These are phyloP conservation scores for Linanthus parryae DNA, from an alignment of 148 eudicot genomes.

Conservation along the genomic window DNA sequence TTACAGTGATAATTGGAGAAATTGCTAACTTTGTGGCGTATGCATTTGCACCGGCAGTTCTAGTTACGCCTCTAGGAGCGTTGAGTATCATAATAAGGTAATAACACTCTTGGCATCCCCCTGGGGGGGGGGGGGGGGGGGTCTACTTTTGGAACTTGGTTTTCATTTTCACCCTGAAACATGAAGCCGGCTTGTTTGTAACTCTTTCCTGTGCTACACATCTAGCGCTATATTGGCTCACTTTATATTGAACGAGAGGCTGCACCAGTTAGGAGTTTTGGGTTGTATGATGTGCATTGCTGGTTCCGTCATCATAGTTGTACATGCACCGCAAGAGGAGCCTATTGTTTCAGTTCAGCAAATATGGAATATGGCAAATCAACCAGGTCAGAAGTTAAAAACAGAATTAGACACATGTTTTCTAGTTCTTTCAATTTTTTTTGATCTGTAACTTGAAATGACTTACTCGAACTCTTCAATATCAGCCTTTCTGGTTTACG, in stretches of 20 bases:
- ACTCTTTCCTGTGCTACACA: background rate
- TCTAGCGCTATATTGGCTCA: slow-evolving; percentile 66
- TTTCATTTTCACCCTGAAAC: background rate
- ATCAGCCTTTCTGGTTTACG: slow-evolving; percentile 63
- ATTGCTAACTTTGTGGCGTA: slow-evolving; percentile 72
- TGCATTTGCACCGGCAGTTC: too few relatives aligned
- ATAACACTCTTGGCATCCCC: too few relatives aligned
- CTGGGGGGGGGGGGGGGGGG: background rate
- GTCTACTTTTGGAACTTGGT: background rate
- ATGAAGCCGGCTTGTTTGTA: background rate
- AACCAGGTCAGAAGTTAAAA: slow-evolving; percentile 28
- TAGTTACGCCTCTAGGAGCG: slow-evolving; percentile 75
- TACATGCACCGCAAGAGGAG: slow-evolving; percentile 72
- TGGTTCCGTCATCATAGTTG: slow-evolving; percentile 56
- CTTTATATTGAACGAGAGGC: slow-evolving; percentile 47
- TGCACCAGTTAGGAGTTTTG: slow-evolving; percentile 42
- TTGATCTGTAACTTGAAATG: background rate
- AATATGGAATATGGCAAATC: slow-evolving; percentile 59
- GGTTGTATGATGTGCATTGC: slow-evolving; percentile 61
- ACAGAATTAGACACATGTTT: too few relatives aligned
- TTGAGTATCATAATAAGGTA: slow-evolving; percentile 70
- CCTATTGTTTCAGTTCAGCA: slow-evolving; percentile 48
- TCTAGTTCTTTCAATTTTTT: background rate
- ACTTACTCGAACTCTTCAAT: slow-evolving; percentile 2
- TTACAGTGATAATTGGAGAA: slow-evolving; percentile 62